A percentile compares a stretch with the other conserved stretches of the same genome.
phyloP scores from a whole-genome alignment of 1,139 yeast species.

The Hyphopichia wangnamkhiaoensis region DNA sequence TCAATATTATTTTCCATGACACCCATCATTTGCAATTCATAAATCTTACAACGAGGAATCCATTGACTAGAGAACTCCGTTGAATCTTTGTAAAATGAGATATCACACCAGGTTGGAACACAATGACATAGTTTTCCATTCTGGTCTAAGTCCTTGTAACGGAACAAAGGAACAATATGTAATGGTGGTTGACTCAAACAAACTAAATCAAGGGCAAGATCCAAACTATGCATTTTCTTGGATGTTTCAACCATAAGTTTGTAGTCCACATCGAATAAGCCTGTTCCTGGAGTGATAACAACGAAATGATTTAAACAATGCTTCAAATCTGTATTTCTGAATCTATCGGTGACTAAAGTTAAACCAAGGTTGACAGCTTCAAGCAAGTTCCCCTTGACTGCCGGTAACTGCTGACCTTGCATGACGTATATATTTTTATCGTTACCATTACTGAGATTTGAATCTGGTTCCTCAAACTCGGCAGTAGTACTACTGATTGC shows the following conservation, averaged over 20 bases:
- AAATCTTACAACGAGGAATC: conserved; percentile 91
- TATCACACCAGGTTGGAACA: conserved; percentile 93
- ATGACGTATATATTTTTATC: conserved; percentile 23
- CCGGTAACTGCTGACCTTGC: conserved; percentile 70
- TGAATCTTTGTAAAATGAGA: conserved; percentile 76
- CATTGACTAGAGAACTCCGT: conserved; percentile 60
- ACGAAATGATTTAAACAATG: conserved; percentile 87
- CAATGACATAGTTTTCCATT: conserved; percentile 64
- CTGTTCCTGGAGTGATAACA: conserved; percentile 89
- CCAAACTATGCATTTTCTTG: conserved; percentile 70
- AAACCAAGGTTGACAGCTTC: conserved; percentile 88
- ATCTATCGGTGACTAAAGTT: conserved; percentile 75
- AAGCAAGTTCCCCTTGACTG: conserved; percentile 84
- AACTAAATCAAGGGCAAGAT: conserved; percentile 83
- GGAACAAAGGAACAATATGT: conserved; percentile 85
- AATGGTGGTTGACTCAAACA: conserved; percentile 90
- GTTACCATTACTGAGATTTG: neutral
- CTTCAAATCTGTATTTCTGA: conserved; percentile 80
- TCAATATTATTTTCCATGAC: conserved; percentile 86
- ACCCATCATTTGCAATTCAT: conserved; percentile 98
- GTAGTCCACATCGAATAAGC: conserved; percentile 88
- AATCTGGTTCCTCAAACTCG: neutral
- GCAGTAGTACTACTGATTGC: neutral
- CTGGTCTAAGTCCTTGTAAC: conserved; percentile 57
- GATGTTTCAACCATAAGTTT: conserved; percentile 75